phyloP scores from a whole-genome alignment of 768 basidiomycete genomes.

The Amanita pallidorosea region DNA sequence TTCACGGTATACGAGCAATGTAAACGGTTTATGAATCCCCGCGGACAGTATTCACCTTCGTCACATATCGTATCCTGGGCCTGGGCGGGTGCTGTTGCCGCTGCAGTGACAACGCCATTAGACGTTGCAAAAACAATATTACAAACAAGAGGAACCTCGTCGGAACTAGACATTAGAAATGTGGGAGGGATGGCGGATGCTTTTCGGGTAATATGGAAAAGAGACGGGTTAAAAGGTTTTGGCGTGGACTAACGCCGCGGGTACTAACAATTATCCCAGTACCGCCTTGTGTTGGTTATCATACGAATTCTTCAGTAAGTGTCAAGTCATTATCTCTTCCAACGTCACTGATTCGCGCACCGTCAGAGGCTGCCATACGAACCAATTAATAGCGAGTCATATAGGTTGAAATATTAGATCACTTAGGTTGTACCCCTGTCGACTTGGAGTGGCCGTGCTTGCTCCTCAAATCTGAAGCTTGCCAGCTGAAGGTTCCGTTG shows the following conservation, averaged over 20 bases:
- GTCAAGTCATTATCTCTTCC: constrained; percentile 1
- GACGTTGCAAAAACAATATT: constrained; percentile 97
- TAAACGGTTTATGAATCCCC: constrained; percentile 79
- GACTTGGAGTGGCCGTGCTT: no score
- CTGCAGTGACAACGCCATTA: constrained; percentile 90
- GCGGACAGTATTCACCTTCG: constrained; percentile 79
- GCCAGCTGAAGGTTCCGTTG: not conserved
- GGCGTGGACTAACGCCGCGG: constrained; percentile 80
- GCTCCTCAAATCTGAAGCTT: not conserved
- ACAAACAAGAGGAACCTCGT: constrained; percentile 89
- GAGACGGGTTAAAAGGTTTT: constrained; percentile 83
- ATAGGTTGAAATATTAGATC: no score
- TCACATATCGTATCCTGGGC: constrained; percentile 92
- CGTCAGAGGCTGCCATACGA: constrained; percentile 56
- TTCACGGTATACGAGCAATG: constrained; percentile 94
- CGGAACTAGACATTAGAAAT: constrained; percentile 74
- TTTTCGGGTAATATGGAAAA: constrained; percentile 74
- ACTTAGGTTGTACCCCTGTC: not conserved
- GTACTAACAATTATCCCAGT: constrained; percentile 93
- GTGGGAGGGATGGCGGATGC: constrained; percentile 83
- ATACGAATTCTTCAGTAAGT: constrained; percentile 96
- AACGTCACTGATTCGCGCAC: not conserved
- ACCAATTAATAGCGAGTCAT: constrained; percentile 18
- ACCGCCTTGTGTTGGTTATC: constrained; percentile 97
- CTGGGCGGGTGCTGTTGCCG: constrained; percentile 87